These are phyloP conservation scores for Cadophora luteo-olivacea DNA, from an alignment of 2,329 filamentous ascomycete species.

Conservation along the genomic window DNA sequence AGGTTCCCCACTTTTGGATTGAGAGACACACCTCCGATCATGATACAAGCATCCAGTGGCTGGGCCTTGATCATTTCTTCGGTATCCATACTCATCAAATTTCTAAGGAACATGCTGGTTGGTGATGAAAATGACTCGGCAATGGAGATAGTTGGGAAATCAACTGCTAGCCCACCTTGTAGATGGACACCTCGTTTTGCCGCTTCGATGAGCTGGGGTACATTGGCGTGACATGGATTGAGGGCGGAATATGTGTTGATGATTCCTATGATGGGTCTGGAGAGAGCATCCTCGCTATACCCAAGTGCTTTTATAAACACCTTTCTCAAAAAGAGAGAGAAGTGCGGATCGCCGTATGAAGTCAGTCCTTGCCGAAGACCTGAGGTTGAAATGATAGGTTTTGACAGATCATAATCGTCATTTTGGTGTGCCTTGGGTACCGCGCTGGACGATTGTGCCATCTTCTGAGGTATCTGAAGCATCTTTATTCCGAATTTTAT, in stretches of 20 bases:
- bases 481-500: no score
- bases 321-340: conserved; percentile 76
- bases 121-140: conserved; percentile 73
- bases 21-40: conserved; percentile 64
- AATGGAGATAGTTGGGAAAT: conserved; percentile 77
- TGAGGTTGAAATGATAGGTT: conserved; percentile 54
- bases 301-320: conserved; percentile 80
- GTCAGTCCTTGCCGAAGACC: conserved; percentile 70
- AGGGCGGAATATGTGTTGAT: conserved; percentile 76
- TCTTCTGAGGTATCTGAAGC: not conserved
- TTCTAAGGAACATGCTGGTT: conserved; percentile 77
- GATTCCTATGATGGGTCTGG: conserved; percentile 74
- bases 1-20: not conserved
- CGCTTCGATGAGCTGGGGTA: conserved; percentile 74
- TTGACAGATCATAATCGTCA: conserved; percentile 63
- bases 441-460: not conserved
- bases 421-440: conserved; percentile 1
- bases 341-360: conserved; percentile 76
- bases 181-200: conserved; percentile 72
- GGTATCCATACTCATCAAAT: conserved; percentile 81
- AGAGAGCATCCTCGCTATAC: conserved; percentile 74
- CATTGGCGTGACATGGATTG: conserved; percentile 77
- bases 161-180: conserved; percentile 70
- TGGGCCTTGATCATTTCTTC: conserved; percentile 80
- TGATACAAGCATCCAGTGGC: conserved; percentile 70